phyloP scores from a whole-genome alignment of 306 rosid species.

The Gastrolobium bilobum region DNA sequence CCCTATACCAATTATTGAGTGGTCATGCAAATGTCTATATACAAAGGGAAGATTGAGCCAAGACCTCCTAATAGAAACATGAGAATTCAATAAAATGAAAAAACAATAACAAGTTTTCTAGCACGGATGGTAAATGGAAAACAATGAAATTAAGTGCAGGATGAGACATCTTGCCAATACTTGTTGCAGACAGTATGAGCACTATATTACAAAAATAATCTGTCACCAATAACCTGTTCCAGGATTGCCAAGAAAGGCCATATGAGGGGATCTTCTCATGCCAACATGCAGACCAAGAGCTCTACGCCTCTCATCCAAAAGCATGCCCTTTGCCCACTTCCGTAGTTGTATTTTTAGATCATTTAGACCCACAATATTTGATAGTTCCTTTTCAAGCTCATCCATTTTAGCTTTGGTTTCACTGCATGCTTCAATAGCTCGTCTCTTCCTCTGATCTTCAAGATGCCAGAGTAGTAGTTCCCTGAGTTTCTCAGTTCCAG shows the following conservation, averaged over 20 bases:
- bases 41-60: constrained; percentile 9
- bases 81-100: background rate
- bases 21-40: constrained; percentile 15
- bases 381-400: constrained; percentile 81
- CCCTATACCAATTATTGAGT: background rate
- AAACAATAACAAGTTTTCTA: background rate
- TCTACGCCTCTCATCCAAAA: constrained; percentile 97
- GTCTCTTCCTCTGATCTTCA: constrained; percentile 83
- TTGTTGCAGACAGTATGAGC: constrained; percentile 19
- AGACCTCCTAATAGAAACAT: background rate
- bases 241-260: constrained; percentile 99
- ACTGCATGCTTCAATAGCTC: constrained; percentile 87
- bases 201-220: constrained; percentile 29
- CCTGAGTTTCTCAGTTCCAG: constrained; percentile 75
- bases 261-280: constrained; percentile 89
- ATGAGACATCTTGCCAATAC: constrained; percentile 6
- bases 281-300: constrained; percentile 94
- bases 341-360: constrained; percentile 85
- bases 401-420: constrained; percentile 94
- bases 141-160: constrained; percentile 6
- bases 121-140: background rate
- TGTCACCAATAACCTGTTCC: constrained; percentile 78
- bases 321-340: constrained; percentile 99
- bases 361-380: constrained; percentile 86
- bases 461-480: constrained; percentile 69